Base-by-base conservation (phyloP, 2,329 filamentous ascomycete species). In the Metarhizium anisopliae region DNA sequence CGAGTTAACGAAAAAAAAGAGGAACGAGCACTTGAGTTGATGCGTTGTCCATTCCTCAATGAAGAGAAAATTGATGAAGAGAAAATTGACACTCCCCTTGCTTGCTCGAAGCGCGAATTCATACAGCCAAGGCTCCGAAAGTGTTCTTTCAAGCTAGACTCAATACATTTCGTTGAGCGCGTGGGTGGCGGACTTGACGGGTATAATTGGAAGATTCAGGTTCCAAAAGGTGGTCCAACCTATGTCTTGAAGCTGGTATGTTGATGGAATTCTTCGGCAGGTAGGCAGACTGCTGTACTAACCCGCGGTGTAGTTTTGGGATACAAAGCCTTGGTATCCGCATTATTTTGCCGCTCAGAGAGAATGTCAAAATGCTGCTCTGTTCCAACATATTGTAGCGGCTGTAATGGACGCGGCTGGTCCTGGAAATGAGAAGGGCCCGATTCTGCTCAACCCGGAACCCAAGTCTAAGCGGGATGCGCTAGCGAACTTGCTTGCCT, bases 361-460 rank as follows among this genome's bases (percentile, higher is more conserved):
- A 49, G 52, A 53, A 40, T 53, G 42, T 25, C 52, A 53, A 49
- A 53, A 53, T 38, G 52, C 43, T n/a, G 52, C 43, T 47, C 29
- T 53, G 14, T 32, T 53, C 16, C 52, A 53, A 40, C n/a, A 36
- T 3, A 53, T 53, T 11, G 20, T 40, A 47, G 42, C 51, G 32
- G 52, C 52, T 16, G 43, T 29, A 49, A 18, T 36, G 32, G 52
- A 49, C 18, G 52, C 42, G 11, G 52, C 29, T 42, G 16, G 20
- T 18, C 11, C 20, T 47, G 40, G 40, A n/a, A 25, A 20, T 42
- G 18, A 47, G 25, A 32, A 45, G 7, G 40, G 51, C 14, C 51
- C 51, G 40, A 47, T 53, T 18, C n/a, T 53, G 51, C 20, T 53
- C 14, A 16, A 53, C 16, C 51, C 51, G 2, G 51, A 53, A 20